phyloP scores from a whole-genome alignment of 169 alveolate species.

The Besnoitia besnoiti region DNA sequence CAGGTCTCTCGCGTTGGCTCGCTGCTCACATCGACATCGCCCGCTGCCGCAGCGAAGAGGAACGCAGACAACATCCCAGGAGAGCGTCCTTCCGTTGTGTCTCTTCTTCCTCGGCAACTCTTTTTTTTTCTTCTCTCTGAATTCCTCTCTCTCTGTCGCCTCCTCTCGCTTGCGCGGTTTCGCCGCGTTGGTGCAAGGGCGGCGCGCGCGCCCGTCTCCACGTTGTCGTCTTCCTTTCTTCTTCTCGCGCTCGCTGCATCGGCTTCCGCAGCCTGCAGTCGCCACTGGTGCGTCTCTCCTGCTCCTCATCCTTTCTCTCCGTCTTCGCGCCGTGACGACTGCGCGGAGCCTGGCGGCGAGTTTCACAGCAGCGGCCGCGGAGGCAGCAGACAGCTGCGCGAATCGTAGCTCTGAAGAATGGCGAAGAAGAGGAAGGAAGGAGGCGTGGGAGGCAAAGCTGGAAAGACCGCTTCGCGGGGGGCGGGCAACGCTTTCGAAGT shows the following conservation, averaged over 20 bases:
- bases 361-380: too few relatives aligned
- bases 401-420: neutral
- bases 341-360: too few relatives aligned
- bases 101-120: too few relatives aligned
- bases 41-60: too few relatives aligned
- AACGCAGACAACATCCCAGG: too few relatives aligned
- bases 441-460: neutral
- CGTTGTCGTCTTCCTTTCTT: neutral
- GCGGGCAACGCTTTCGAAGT: constrained; percentile 29
- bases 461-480: neutral
- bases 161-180: neutral
- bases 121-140: neutral
- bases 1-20: too few relatives aligned
- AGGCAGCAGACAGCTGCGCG: too few relatives aligned
- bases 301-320: too few relatives aligned
- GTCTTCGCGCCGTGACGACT: too few relatives aligned
- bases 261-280: neutral
- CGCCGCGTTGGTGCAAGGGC: neutral
- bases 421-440: constrained; percentile 12
- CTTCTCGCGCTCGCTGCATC: neutral
- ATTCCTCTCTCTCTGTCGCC: neutral
- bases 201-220: neutral
- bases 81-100: too few relatives aligned
- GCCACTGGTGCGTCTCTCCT: neutral
- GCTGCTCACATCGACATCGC: too few relatives aligned